Evolutionary conservation across 192 early-diverging fungal species (phyloP).

Genomic region (Coemansia sp.): DNA sequence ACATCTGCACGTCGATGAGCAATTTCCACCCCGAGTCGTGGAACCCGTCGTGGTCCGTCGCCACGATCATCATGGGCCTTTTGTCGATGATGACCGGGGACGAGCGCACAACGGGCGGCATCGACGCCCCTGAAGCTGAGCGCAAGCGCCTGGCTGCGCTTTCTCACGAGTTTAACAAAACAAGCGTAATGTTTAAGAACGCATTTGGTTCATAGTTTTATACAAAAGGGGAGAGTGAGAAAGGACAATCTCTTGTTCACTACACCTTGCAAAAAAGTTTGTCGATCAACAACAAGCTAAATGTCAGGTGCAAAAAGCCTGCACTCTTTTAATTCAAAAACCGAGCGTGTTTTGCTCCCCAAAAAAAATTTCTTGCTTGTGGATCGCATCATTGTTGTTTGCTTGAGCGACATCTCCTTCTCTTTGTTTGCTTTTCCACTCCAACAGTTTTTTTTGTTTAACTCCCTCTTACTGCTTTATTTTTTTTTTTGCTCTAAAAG

Average conservation of each 20-base stretch:
- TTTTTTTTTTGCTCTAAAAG: background rate
- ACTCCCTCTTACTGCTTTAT: constrained; percentile 8
- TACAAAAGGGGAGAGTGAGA: too few species aligned
- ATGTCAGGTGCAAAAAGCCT: too few species aligned
- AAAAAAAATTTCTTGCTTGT: background rate
- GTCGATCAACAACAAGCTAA: too few species aligned
- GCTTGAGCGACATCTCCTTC: background rate
- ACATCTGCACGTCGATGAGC: constrained; percentile 94
- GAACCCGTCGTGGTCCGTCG: constrained; percentile 97
- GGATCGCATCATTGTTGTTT: background rate
- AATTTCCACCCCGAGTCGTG: constrained; percentile 94
- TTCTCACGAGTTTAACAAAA: constrained; percentile 41
- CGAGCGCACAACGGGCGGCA: constrained; percentile 76
- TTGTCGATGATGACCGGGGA: constrained; percentile 89
- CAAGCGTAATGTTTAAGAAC: constrained; percentile 17
- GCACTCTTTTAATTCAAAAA: too few species aligned
- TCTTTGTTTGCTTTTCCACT: background rate
- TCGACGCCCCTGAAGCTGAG: constrained; percentile 70
- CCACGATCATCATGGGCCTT: constrained; percentile 84
- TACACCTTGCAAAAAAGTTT: too few species aligned
- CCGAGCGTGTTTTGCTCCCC: too few species aligned
- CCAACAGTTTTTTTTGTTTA: constrained; percentile 4
- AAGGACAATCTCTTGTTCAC: too few species aligned
- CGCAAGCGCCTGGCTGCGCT: constrained; percentile 58
- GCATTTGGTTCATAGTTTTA: constrained; percentile 17